phyloP scores from a whole-genome alignment of 345 rosid genomes.

The Dovyalis caffra region DNA sequence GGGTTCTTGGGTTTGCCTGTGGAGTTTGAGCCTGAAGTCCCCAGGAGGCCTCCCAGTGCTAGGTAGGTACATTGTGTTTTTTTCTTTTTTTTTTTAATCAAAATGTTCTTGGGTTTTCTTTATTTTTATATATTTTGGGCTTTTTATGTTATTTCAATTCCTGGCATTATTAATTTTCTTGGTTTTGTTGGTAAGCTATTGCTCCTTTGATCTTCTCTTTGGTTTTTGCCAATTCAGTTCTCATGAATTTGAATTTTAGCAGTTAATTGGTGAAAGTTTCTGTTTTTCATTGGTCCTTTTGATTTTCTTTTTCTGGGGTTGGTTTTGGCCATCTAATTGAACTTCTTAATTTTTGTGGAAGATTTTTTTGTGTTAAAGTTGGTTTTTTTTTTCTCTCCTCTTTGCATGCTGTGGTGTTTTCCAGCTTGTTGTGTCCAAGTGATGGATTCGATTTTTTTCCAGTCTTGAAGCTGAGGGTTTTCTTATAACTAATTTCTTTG shows the following conservation, averaged over 20 bases:
- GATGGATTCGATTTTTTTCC: background rate
- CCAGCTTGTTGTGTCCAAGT: background rate
- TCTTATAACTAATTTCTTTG: background rate
- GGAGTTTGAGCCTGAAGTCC: slow-evolving; percentile 38
- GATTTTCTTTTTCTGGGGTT: background rate
- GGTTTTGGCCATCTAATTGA: background rate
- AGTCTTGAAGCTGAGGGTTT: background rate
- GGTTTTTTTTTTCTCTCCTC: background rate
- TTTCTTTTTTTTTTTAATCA: background rate
- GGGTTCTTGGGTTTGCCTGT: slow-evolving; percentile 39
- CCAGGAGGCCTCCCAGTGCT: slow-evolving; percentile 36
- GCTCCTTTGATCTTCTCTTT: background rate
- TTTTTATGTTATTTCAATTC: background rate
- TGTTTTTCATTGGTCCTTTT: background rate
- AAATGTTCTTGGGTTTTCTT: background rate
- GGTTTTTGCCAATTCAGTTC: slow-evolving; percentile 7
- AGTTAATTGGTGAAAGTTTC: background rate
- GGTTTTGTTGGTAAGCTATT: background rate
- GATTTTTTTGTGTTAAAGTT: background rate
- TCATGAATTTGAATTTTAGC: background rate
- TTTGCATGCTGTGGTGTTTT: background rate
- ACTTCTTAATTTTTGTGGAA: background rate
- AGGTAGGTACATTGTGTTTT: slow-evolving; percentile 25
- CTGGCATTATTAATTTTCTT: background rate
- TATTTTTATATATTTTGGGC: background rate